phyloP scores from a whole-genome alignment of 306 rosid species.

The Carpinus fangiana region DNA sequence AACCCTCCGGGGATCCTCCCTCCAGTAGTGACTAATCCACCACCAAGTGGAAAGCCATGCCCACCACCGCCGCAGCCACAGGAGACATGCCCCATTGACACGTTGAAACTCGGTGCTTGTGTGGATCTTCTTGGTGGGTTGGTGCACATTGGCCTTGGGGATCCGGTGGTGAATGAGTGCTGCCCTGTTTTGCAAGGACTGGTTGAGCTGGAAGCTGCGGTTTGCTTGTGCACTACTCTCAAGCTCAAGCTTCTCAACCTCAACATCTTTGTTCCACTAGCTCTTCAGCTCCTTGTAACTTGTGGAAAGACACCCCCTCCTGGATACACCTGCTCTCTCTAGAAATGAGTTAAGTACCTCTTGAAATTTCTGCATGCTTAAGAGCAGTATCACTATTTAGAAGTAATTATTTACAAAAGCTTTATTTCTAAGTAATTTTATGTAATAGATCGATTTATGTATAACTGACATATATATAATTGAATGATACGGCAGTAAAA shows the following conservation, averaged over 20 bases:
- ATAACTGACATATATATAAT: too few species aligned
- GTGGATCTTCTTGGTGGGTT: conserved; percentile 79
- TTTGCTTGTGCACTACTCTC: conserved; percentile 86
- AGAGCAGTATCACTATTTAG: not conserved
- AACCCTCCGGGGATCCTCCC: conserved; percentile 2
- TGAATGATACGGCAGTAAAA: too few species aligned
- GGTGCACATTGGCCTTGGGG: conserved; percentile 78
- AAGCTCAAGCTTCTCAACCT: conserved; percentile 86
- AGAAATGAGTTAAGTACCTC: conserved; percentile 40
- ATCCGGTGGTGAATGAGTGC: conserved; percentile 70
- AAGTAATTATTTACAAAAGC: not conserved
- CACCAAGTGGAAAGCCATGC: conserved; percentile 40
- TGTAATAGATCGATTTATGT: too few species aligned
- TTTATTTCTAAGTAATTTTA: not conserved
- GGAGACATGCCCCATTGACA: conserved; percentile 81
- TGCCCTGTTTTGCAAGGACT: conserved; percentile 83
- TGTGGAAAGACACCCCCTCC: conserved; percentile 96
- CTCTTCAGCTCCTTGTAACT: conserved; percentile 85
- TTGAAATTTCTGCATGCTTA: not conserved
- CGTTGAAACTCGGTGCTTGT: conserved; percentile 77
- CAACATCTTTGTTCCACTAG: conserved; percentile 72
- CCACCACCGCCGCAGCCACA: conserved; percentile 47
- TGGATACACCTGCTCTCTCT: conserved; percentile 94
- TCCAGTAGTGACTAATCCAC: conserved; percentile 26
- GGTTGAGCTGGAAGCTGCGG: conserved; percentile 79